These are phyloP conservation scores for Smittium culicis DNA, from an alignment of 371 early-diverging fungal species.

Conservation along the genomic window DNA sequence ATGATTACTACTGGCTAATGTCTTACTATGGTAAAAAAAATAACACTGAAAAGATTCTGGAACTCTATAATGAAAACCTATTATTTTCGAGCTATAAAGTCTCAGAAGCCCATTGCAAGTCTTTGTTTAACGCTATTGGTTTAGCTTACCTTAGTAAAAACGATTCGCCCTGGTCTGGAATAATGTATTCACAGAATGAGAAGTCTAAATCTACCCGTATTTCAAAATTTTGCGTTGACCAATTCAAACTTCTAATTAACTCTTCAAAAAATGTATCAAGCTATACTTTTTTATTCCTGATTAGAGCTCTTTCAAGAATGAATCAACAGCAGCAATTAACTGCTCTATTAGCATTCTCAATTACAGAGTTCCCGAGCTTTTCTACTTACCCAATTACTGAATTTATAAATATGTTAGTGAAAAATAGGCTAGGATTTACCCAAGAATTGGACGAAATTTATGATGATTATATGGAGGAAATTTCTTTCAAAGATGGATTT, in stretches of 20 bases:
- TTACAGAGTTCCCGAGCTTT: not conserved
- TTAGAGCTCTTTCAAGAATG: constrained; percentile 1
- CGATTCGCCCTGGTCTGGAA: not conserved
- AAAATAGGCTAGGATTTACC: not conserved
- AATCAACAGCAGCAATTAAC: not conserved
- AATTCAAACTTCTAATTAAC: not conserved
- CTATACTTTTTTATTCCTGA: not conserved
- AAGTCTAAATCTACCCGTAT: not conserved
- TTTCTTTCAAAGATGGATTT: not conserved
- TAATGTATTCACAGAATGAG: not conserved
- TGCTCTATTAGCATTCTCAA: not conserved
- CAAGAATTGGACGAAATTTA: not conserved
- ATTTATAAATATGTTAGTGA: not conserved
- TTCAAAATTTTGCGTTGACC: not conserved
- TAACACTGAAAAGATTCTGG: not conserved
- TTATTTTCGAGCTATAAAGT: no score
- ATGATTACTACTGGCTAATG: constrained; percentile 9
- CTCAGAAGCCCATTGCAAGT: not conserved
- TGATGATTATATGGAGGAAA: not conserved
- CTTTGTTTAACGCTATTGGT: constrained; percentile 1
- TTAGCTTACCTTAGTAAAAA: not conserved
- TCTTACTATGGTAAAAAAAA: not conserved
- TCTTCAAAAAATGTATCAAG: not conserved
- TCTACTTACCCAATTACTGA: not conserved
- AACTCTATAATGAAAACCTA: not conserved